These are phyloP conservation scores for Candida easanensis DNA, from an alignment of 805 yeast genomes.

Conservation along the genomic window DNA sequence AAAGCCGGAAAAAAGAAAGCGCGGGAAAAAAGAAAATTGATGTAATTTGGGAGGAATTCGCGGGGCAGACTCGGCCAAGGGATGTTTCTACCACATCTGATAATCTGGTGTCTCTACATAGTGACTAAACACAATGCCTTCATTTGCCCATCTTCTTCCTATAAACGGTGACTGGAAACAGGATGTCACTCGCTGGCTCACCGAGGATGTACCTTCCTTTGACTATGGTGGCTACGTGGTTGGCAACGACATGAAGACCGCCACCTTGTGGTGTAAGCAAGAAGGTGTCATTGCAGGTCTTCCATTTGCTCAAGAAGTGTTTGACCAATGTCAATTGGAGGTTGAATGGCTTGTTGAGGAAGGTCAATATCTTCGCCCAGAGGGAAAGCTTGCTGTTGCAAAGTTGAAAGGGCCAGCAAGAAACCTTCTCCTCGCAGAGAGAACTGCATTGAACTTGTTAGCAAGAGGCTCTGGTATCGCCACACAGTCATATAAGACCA, in stretches of 20 bases:
- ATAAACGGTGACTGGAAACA: constrained; percentile 78
- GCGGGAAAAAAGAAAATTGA: constrained; percentile 7
- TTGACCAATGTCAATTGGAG: constrained; percentile 64
- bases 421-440: constrained; percentile 76
- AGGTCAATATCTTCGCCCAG: constrained; percentile 55
- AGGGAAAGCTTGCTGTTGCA: constrained; percentile 71
- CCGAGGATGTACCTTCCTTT: constrained; percentile 90
- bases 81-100: too few species aligned
- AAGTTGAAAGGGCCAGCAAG: constrained; percentile 77
- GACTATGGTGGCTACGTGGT: constrained; percentile 95
- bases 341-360: constrained; percentile 76
- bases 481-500: constrained; percentile 60
- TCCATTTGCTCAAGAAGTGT: constrained; percentile 87
- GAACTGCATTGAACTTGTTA: constrained; percentile 79
- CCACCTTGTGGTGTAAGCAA: constrained; percentile 78
- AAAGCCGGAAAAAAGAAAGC: background rate
- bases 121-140: background rate
- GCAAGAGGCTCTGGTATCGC: constrained; percentile 89
- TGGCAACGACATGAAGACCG: constrained; percentile 69
- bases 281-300: constrained; percentile 79
- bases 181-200: constrained; percentile 69
- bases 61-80: constrained; percentile 1
- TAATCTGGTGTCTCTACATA: too few species aligned
- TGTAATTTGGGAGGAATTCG: constrained; percentile 2
- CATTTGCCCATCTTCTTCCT: constrained; percentile 60